Base-by-base conservation (phyloP, 2,329 filamentous ascomycete species). In the Stemphylium beticola region DNA sequence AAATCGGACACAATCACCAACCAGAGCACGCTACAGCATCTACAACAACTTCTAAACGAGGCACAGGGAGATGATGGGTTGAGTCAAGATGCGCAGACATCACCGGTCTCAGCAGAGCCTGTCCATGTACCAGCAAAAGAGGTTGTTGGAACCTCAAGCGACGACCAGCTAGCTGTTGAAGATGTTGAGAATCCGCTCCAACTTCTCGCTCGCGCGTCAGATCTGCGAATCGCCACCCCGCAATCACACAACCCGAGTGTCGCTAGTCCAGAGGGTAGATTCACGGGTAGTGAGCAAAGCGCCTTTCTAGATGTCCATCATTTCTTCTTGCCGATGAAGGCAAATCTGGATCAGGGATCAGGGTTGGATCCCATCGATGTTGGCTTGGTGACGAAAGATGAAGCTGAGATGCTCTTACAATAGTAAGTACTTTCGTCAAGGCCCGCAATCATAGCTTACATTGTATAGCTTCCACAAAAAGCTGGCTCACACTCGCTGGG, bases 161-260 rank as follows among this genome's bases (percentile, higher is more conserved):
- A 78, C 31, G 73, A 74, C 22, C 72, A 74, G 32, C 79, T 89
- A 29, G 82, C 85, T 11, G 77, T 89, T 22, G 88, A 91, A 62
- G 89, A 90, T 69, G 88, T 88, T 3, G 88, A 92, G 66, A 92
- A 91, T 57, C 88, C 88, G 0, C 76, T 91, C 4, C 88, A 92
- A 70, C 77, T 91, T 14, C 84, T 92, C 31, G 89, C 89, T 2
- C 82, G 88, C 29, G 89, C 88, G 1, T 91, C 89, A 0, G 87
- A 90, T 72, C 80, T 89, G 34, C 83, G 84, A 53, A 78, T 84
- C n/a, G 82, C 81, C 20, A 81, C 74, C 15, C 69, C 51, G 55
- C 69, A 47, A 48, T 63, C 46, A 44, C 60, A 48, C 47, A 67
- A 69, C 20, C 55, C 59, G 41, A 67, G 58, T 26, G 53, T 58